Base-by-base conservation (phyloP, 2,329 filamentous ascomycete genomes). In the Pezicula radicicola region DNA sequence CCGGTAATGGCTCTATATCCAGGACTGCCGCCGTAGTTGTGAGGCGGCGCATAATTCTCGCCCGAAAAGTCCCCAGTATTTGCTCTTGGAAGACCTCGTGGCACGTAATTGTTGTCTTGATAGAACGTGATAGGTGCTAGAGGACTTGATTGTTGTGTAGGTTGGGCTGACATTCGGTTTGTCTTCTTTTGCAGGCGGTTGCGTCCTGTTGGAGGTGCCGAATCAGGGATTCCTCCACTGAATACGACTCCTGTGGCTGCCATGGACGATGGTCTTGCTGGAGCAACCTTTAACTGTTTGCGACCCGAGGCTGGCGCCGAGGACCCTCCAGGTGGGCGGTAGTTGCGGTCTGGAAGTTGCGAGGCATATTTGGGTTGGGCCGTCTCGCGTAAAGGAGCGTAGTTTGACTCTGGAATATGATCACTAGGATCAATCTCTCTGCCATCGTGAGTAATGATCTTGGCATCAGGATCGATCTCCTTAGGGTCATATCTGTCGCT, bases 371-470 rank as follows among this genome's bases (percentile, higher is more conserved):
- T 68, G 7, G 63, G 59, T n/a, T 72, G 73, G 63, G 85, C 87
- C 19, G 79, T 77, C 47, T 66, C 63, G 6, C 60, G 59, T 2
- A 67, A 56, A 16, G 65, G 64, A 4, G 64, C 65, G 52, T 65
- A 67, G 48, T 66, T 66, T 3, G 63, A 63, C 65, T 90, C 81
- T 0, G 89, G 89, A 13, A 92, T 75, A 64, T 92, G 88, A 67
- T 93, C 89, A 0, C 87, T 90, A 1, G 89, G 89, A 63, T 93
- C 89, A 50, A 93, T 80, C 61, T 91, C 86, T 50, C 86, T 79
- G 6, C 89, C 89, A 64, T 91, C 87, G 56, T 88, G 79, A 1
- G 83, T 87, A 49, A 91, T 84, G 55, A 92, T 90, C 63, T 89
- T 89, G 8, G 82, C 85, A 48, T 80, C 77, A 1, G 76, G 71